Conservation (phyloP, 345 rosid genomes). For the Gossypium herbaceum region DNA sequence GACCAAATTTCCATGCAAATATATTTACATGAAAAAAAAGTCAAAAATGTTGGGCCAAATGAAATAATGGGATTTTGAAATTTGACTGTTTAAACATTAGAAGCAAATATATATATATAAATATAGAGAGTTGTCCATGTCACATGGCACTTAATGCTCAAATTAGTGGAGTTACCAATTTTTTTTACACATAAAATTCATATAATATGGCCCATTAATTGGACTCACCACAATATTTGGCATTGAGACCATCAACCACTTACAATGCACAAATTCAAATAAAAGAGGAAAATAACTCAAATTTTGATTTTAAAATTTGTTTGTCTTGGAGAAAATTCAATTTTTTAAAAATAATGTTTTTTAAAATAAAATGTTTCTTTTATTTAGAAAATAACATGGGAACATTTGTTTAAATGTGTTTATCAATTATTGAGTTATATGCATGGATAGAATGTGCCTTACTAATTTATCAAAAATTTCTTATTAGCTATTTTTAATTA, state of each 20-base stretch:
- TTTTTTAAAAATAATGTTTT: background rate
- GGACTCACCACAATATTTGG: background rate
- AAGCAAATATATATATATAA: background rate
- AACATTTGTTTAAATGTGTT: too few species aligned
- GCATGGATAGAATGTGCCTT: too few species aligned
- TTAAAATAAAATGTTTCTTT: too few species aligned
- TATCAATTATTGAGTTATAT: too few species aligned
- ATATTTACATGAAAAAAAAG: background rate
- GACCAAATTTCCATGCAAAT: background rate
- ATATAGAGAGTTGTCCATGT: background rate
- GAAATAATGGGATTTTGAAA: constrained; percentile 1
- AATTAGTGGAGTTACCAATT: background rate
- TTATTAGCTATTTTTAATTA: too few species aligned
- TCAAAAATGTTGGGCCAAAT: background rate
- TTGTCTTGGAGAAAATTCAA: background rate
- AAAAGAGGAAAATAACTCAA: background rate
- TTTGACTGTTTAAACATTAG: background rate
- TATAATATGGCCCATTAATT: background rate
- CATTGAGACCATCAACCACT: background rate
- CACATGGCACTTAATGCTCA: background rate
- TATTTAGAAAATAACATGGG: too few species aligned
- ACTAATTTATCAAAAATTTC: too few species aligned
- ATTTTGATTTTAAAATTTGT: background rate
- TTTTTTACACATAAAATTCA: background rate
- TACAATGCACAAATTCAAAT: background rate